Percentiles rank a stretch among this genome's conserved stretches.
Conservation (phyloP, 495 filamentous ascomycete species). For the Aspergillus steynii region DNA sequence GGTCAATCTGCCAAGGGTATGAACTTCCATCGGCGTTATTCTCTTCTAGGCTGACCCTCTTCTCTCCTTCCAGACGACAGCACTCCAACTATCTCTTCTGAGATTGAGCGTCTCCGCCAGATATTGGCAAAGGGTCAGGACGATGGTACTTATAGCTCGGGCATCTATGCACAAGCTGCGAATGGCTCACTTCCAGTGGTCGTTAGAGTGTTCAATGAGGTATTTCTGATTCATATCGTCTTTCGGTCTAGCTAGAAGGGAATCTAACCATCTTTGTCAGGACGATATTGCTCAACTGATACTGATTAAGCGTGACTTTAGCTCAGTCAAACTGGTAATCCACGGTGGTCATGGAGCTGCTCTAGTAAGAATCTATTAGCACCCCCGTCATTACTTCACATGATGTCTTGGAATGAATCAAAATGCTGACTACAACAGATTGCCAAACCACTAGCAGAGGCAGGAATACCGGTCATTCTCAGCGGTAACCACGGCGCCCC, state of each 20-base stretch:
- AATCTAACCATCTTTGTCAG: neutral
- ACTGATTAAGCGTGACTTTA: constrained; percentile 29
- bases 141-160: neutral
- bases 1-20: constrained; percentile 30
- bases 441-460: constrained; percentile 46
- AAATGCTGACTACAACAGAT: neutral
- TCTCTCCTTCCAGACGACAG: neutral
- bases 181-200: neutral
- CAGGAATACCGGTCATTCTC: constrained; percentile 48
- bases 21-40: too few species aligned
- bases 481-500: constrained; percentile 45
- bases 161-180: neutral
- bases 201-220: neutral
- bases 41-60: too few species aligned
- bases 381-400: neutral
- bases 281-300: constrained; percentile 38
- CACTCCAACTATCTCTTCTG: neutral
- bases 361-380: constrained; percentile 25
- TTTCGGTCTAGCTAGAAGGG: neutral
- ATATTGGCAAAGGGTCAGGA: neutral
- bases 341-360: constrained; percentile 51
- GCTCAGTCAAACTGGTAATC: constrained; percentile 39
- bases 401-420: neutral
- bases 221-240: neutral
- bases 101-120: neutral